Conservation (phyloP, 1,284 basidiomycete genomes). For the Caloboletus firmus region DNA sequence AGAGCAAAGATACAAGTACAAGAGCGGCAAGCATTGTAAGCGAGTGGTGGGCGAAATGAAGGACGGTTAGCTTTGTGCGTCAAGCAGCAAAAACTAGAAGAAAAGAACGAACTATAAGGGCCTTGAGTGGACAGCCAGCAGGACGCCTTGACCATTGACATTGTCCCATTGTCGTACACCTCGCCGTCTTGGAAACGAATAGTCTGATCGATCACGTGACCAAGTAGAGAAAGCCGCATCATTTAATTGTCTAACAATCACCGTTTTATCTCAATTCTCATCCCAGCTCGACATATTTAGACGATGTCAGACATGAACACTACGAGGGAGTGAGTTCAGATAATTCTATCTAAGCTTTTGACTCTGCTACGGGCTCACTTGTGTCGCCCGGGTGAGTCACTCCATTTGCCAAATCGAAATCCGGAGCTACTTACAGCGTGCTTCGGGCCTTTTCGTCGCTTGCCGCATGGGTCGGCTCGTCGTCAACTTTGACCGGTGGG, state of each 20-base stretch:
- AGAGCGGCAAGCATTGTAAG: conserved; percentile 16
- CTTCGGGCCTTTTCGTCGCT: conserved; percentile 7
- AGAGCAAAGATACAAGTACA: conserved; percentile 15
- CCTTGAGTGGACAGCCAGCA: not conserved
- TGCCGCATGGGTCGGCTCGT: not conserved
- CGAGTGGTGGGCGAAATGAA: conserved; percentile 21
- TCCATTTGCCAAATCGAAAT: not conserved
- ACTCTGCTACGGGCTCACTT: not conserved
- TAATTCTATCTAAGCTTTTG: conserved; percentile 9
- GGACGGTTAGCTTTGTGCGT: conserved; percentile 11
- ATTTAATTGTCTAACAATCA: no score
- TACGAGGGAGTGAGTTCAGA: not conserved
- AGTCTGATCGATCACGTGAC: not conserved
- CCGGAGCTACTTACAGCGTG: conserved; percentile 16
- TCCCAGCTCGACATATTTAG: not conserved
- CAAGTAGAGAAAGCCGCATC: no score
- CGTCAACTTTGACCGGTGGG: not conserved
- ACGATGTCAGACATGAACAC: not conserved
- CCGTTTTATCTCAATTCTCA: not conserved
- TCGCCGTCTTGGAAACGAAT: conserved; percentile 9
- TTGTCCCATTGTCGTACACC: conserved; percentile 3
- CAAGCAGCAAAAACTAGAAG: conserved; percentile 10
- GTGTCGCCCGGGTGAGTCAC: conserved; percentile 10
- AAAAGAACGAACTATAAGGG: not conserved
- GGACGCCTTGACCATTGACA: not conserved